A percentile compares a stretch with the other conserved stretches of the same genome.
These are phyloP conservation scores for baker's yeast (Saccharomyces cerevisiae) DNA, from an alignment of 805 yeast species.

Conservation along the genomic window DNA sequence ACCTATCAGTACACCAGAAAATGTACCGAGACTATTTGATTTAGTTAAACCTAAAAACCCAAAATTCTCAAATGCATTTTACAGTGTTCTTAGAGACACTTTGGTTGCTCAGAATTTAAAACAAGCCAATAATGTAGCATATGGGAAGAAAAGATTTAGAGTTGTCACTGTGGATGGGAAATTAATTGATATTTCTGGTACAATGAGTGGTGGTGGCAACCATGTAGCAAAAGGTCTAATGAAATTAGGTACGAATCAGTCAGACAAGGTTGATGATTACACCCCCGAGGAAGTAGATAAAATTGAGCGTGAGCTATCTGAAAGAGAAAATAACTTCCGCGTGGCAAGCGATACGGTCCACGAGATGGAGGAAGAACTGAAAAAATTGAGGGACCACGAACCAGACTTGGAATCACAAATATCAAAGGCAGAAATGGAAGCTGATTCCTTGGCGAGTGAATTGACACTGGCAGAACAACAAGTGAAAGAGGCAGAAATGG, in stretches of 20 bases:
- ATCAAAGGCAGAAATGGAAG: slow-evolving; percentile 54
- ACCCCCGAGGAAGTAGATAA: slow-evolving; percentile 50
- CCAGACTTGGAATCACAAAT: slow-evolving; percentile 62
- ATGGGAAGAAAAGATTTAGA: slow-evolving; percentile 68
- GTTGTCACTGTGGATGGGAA: slow-evolving; percentile 93
- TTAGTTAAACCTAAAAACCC: slow-evolving; percentile 59
- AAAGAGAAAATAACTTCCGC: slow-evolving; percentile 48
- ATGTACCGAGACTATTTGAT: slow-evolving; percentile 78
- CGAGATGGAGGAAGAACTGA: slow-evolving; percentile 54
- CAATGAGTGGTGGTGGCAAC: slow-evolving; percentile 94
- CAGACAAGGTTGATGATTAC: slow-evolving; percentile 26
- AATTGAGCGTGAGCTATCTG: slow-evolving; percentile 43
- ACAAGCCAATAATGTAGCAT: slow-evolving; percentile 84
- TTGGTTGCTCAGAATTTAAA: slow-evolving; percentile 70
- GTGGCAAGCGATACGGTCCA: slow-evolving; percentile 41
- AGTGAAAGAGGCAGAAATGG: slow-evolving; percentile 32
- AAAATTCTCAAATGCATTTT: slow-evolving; percentile 78
- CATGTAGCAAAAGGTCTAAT: slow-evolving; percentile 65
- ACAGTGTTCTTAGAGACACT: slow-evolving; percentile 78
- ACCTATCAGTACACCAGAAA: slow-evolving; percentile 61
- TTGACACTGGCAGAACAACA: slow-evolving; percentile 38
- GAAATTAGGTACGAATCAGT: slow-evolving; percentile 37
- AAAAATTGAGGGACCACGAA: slow-evolving; percentile 50
- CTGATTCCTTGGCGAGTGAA: slow-evolving; percentile 51
- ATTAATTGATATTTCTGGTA: slow-evolving; percentile 85